phyloP scores from a whole-genome alignment of 768 basidiomycete genomes.

The Tephrocybe sp. region DNA sequence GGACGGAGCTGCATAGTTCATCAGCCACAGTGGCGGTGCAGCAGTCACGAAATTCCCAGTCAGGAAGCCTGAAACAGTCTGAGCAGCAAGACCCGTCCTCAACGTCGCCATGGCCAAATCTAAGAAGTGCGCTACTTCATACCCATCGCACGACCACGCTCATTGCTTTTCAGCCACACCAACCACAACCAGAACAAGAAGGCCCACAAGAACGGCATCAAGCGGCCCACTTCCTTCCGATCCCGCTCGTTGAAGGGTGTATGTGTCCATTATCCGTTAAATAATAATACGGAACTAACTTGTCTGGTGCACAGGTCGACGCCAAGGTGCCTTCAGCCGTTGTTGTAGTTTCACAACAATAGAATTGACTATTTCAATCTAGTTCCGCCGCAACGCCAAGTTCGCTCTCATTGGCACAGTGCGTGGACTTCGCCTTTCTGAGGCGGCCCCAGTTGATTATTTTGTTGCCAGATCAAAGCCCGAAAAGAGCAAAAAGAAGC shows the following conservation, averaged over 20 bases:
- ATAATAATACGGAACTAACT: conserved; percentile 1
- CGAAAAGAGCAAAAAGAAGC: conserved; percentile 60
- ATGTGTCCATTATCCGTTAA: conserved; percentile 37
- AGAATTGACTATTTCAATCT: conserved; percentile 11
- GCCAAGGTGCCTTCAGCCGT: conserved; percentile 53
- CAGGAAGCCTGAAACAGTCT: conserved; percentile 19
- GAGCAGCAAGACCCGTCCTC: conserved; percentile 28
- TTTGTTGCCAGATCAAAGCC: conserved; percentile 56
- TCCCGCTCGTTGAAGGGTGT: conserved; percentile 90
- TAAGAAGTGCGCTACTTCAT: conserved; percentile 71
- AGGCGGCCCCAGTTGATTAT: conserved; percentile 5
- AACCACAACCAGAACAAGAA: conserved; percentile 97
- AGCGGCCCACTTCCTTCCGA: conserved; percentile 70
- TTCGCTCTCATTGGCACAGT: conserved; percentile 77
- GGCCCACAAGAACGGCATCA: conserved; percentile 98
- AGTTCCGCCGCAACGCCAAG: conserved; percentile 87
- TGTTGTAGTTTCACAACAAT: conserved; percentile 8
- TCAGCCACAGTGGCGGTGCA: conserved; percentile 48
- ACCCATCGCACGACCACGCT: not conserved
- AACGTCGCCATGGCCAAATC: conserved; percentile 87
- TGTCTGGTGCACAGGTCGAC: conserved; percentile 57
- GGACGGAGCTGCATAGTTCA: conserved; percentile 36
- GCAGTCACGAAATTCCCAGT: conserved; percentile 7
- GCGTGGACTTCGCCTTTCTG: conserved; percentile 25
- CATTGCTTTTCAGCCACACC: conserved; percentile 58